A percentile compares a stretch with the other conserved stretches of the same genome.
phyloP scores from a whole-genome alignment of 1,284 basidiomycete genomes.

The Puccinia coronata region DNA sequence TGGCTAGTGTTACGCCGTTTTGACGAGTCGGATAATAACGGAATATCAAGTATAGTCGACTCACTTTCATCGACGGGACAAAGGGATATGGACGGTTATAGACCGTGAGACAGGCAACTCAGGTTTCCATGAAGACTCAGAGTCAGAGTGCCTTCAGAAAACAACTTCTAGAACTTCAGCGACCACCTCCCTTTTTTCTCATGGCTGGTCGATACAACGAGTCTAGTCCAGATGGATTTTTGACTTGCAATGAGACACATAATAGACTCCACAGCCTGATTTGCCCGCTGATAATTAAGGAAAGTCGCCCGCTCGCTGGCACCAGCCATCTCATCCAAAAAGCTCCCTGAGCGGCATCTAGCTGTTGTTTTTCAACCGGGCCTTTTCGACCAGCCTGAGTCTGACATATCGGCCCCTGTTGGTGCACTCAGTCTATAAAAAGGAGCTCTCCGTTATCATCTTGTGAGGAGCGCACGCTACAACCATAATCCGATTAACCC shows the following conservation, averaged over 20 bases:
- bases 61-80: neutral
- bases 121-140: neutral
- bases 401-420: neutral
- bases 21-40: neutral
- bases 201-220: conserved; percentile 9
- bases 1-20: neutral
- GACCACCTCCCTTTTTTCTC: neutral
- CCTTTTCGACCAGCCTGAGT: neutral
- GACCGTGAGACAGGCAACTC: conserved; percentile 3
- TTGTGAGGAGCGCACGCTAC: too few relatives aligned
- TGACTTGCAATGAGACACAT: neutral
- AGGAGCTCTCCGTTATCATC: too few relatives aligned
- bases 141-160: conserved; percentile 3
- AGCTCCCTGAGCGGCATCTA: neutral
- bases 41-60: too few relatives aligned
- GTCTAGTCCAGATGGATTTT: neutral
- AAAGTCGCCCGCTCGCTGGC: neutral
- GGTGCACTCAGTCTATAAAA: conserved; percentile 5
- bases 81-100: neutral
- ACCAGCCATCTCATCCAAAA: neutral
- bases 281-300: neutral
- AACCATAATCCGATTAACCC: too few relatives aligned
- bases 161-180: neutral
- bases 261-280: neutral
- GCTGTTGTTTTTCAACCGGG: neutral